Conservation (phyloP, 805 yeast species). For the Starmerella vitae region DNA sequence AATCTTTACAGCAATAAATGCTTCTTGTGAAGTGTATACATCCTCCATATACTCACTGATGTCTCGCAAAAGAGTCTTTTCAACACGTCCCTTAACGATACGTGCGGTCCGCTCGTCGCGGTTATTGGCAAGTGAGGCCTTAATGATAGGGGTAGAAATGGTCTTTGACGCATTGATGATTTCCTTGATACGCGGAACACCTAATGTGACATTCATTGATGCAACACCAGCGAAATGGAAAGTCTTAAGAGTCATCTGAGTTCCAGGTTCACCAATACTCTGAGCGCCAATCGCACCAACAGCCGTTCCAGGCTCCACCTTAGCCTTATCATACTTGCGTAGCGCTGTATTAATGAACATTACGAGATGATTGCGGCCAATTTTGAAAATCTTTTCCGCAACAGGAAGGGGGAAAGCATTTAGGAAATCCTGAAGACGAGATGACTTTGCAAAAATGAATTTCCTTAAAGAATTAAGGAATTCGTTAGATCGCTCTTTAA, state of each 20-base stretch:
- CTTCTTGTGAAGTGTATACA: slow-evolving; percentile 68
- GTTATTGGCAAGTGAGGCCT: slow-evolving; percentile 83
- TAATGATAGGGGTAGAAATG: slow-evolving; percentile 92
- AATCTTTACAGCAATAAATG: slow-evolving; percentile 66
- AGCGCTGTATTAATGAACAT: slow-evolving; percentile 66
- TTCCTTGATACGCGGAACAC: slow-evolving; percentile 99
- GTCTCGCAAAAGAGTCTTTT: slow-evolving; percentile 77
- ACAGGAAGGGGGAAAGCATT: slow-evolving; percentile 27
- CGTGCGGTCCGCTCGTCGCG: slow-evolving; percentile 96
- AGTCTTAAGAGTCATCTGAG: slow-evolving; percentile 92
- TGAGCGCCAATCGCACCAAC: slow-evolving; percentile 99
- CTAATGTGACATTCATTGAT: slow-evolving; percentile 94
- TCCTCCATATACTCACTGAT: slow-evolving; percentile 85
- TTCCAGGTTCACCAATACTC: slow-evolving; percentile 98
- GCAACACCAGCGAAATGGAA: slow-evolving; percentile 99
- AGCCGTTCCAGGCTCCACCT: slow-evolving; percentile 97
- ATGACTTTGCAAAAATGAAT: slow-evolving; percentile 46
- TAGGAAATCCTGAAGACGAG: slow-evolving; percentile 43
- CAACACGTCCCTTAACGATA: slow-evolving; percentile 94
- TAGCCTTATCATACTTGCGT: slow-evolving; percentile 70
- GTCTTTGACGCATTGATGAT: slow-evolving; percentile 92
- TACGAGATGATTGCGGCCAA: slow-evolving; percentile 45
- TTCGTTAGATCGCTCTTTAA: slow-evolving; percentile 53
- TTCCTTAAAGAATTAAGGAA: slow-evolving; percentile 65
- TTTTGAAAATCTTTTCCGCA: slow-evolving; percentile 34